These are phyloP conservation scores for Cystoderma amianthinum DNA, from an alignment of 768 basidiomycete species.

Conservation along the genomic window DNA sequence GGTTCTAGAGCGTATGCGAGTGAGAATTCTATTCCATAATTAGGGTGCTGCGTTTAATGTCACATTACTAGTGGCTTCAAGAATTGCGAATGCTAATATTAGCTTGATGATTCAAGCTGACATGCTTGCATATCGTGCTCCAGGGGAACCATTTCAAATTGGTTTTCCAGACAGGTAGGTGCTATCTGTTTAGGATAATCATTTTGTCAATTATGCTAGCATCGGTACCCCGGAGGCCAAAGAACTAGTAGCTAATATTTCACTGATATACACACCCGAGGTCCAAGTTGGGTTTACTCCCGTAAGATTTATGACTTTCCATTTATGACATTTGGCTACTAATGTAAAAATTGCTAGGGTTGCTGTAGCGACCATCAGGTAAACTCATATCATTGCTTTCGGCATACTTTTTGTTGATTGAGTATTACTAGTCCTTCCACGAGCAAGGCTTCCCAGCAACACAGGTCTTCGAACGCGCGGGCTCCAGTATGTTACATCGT, in stretches of 20 bases:
- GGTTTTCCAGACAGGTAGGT: conserved; percentile 71
- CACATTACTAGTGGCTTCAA: conserved; percentile 55
- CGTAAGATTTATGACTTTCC: conserved; percentile 26
- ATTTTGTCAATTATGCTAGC: conserved; percentile 25
- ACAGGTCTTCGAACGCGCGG: conserved; percentile 84
- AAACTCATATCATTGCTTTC: neutral
- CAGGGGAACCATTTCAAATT: conserved; percentile 75
- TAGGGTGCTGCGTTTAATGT: too few relatives aligned
- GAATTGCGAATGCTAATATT: conserved; percentile 52
- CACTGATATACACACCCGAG: conserved; percentile 77
- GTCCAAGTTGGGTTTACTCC: conserved; percentile 61
- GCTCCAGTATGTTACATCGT: conserved; percentile 45
- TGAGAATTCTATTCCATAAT: conserved; percentile 25
- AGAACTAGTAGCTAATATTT: conserved; percentile 68
- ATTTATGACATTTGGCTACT: too few relatives aligned
- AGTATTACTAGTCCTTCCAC: conserved; percentile 61
- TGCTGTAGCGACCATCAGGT: conserved; percentile 93
- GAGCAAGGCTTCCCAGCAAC: conserved; percentile 81
- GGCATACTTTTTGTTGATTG: neutral
- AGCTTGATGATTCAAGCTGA: conserved; percentile 87
- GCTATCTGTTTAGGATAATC: too few relatives aligned
- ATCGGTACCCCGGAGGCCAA: conserved; percentile 76
- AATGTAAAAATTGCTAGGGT: conserved; percentile 29
- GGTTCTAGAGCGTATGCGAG: conserved; percentile 79
- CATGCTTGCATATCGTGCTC: conserved; percentile 82